Percentiles rank a stretch among this genome's conserved stretches.
Evolutionary conservation across 139 green algal genomes (phyloP).

Genomic region (Micromonas pusilla): DNA sequence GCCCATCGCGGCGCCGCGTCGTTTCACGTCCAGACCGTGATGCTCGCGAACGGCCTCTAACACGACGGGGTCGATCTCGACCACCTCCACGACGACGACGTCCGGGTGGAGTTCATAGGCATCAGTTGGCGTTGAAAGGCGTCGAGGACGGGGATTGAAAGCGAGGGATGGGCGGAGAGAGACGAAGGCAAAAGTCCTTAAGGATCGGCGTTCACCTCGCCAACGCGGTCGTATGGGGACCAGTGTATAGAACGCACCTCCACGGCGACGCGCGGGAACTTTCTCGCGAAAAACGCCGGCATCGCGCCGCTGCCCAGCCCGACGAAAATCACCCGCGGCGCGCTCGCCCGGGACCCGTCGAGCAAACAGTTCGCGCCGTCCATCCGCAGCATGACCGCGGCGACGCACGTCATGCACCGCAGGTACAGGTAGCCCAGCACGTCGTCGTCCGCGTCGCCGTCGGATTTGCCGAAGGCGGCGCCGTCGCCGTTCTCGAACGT

Average conservation of each 20-base stretch:
- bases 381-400: not conserved
- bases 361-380: not conserved
- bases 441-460: not conserved
- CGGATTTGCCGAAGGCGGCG: not conserved
- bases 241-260: too few relatives aligned
- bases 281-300: not conserved
- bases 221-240: too few relatives aligned
- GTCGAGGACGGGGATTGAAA: too few relatives aligned
- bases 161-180: too few relatives aligned
- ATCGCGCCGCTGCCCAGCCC: slow-evolving; percentile 4
- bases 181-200: too few relatives aligned
- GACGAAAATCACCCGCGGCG: not conserved
- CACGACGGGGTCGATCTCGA: slow-evolving; percentile 15
- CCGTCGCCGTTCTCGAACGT: not conserved
- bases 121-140: too few relatives aligned
- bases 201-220: too few relatives aligned
- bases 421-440: slow-evolving; percentile 13
- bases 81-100: not conserved
- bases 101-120: too few relatives aligned
- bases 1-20: not conserved
- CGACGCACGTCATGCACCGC: not conserved
- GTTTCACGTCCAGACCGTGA: not conserved
- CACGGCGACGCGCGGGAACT: not conserved
- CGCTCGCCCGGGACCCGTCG: not conserved
- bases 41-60: not conserved